These are phyloP conservation scores for Choanephora cucurbitarum DNA, from an alignment of 371 early-diverging fungal species.

Conservation along the genomic window DNA sequence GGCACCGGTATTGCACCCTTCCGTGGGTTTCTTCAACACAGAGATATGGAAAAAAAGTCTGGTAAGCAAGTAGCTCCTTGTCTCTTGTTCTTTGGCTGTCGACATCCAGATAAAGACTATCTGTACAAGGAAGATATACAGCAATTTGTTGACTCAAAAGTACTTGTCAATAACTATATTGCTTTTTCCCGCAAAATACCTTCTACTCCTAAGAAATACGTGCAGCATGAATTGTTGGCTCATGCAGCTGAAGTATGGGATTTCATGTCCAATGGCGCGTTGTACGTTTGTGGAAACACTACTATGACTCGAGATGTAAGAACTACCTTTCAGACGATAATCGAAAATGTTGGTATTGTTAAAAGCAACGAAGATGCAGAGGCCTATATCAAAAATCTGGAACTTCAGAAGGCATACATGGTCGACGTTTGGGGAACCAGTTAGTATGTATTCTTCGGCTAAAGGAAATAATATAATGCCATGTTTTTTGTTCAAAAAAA, in stretches of 20 bases:
- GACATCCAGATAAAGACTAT: slow-evolving; percentile 69
- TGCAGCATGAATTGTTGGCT: slow-evolving; percentile 41
- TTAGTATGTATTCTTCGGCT: too few relatives aligned
- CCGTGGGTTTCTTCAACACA: slow-evolving; percentile 69
- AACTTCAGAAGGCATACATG: slow-evolving; percentile 30
- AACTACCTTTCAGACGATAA: slow-evolving; percentile 27
- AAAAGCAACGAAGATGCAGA: slow-evolving; percentile 32
- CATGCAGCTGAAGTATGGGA: slow-evolving; percentile 38
- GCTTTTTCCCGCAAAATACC: slow-evolving; percentile 66
- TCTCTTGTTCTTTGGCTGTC: slow-evolving; percentile 80
- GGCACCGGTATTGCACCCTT: slow-evolving; percentile 93
- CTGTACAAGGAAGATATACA: slow-evolving; percentile 70
- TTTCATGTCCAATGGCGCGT: slow-evolving; percentile 14
- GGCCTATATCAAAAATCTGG: slow-evolving; percentile 16
- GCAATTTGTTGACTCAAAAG: slow-evolving; percentile 41
- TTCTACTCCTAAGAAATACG: slow-evolving; percentile 32
- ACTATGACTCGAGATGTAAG: slow-evolving; percentile 48
- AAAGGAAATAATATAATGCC: too few relatives aligned
- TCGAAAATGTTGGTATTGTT: slow-evolving; percentile 34
- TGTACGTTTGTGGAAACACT: slow-evolving; percentile 45
- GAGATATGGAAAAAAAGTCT: slow-evolving; percentile 21
- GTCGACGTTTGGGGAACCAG: slow-evolving; percentile 44
- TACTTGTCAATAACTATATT: slow-evolving; percentile 53
- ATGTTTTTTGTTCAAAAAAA: too few relatives aligned
- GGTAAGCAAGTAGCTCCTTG: slow-evolving; percentile 21